phyloP scores from a whole-genome alignment of 2,329 filamentous ascomycete genomes.

The Botrytis paeoniae region DNA sequence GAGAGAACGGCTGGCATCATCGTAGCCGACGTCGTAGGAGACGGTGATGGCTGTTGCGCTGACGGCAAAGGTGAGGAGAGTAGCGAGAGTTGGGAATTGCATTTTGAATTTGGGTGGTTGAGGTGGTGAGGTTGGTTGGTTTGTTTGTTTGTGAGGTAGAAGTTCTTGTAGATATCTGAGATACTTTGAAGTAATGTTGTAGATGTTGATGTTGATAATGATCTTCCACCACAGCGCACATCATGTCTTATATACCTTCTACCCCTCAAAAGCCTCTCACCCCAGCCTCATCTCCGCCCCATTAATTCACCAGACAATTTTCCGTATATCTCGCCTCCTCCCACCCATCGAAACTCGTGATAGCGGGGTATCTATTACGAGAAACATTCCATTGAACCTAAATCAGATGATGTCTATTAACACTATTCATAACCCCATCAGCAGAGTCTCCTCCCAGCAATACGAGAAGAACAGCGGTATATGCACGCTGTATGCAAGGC shows the following conservation, averaged over 20 bases:
- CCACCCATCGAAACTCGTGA: conserved; percentile 10
- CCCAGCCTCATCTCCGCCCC: neutral
- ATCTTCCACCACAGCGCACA: neutral
- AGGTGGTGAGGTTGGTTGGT: neutral
- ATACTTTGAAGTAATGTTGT: neutral
- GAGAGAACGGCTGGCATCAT: conserved; percentile 55
- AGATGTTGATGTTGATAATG: neutral
- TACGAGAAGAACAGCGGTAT: neutral
- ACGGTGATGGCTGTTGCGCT: conserved; percentile 47
- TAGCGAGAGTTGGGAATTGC: conserved; percentile 44
- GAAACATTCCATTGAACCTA: neutral
- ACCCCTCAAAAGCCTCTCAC: neutral
- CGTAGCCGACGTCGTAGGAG: conserved; percentile 71
- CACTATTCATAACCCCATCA: neutral
- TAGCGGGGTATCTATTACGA: conserved; percentile 9
- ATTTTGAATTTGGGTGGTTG: conserved; percentile 38
- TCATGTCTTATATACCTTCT: conserved; percentile 12
- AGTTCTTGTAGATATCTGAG: neutral
- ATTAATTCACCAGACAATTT: neutral
- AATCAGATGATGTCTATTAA: conserved; percentile 7
- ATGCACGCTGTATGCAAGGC: neutral
- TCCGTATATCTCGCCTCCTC: neutral
- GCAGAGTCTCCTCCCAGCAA: neutral
- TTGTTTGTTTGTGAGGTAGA: neutral
- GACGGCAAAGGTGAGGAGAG: conserved; percentile 40